phyloP scores from a whole-genome alignment of 495 filamentous ascomycete genomes.

The Penicillium subrubescens region DNA sequence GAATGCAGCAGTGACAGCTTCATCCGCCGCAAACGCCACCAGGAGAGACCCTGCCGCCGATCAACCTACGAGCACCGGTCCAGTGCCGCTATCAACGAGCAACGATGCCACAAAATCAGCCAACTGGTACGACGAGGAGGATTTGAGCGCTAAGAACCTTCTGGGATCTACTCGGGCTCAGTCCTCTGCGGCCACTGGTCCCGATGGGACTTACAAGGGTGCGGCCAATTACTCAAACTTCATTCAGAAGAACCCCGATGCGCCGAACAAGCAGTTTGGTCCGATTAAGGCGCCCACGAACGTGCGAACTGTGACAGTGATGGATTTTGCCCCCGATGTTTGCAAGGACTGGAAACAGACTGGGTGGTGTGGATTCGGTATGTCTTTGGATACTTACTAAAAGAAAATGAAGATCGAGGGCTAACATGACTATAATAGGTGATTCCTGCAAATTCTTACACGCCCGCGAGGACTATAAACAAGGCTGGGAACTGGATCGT shows the following conservation, averaged over 20 bases:
- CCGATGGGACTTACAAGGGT: slow-evolving; percentile 78
- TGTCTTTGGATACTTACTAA: slow-evolving; percentile 57
- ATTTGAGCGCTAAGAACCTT: slow-evolving; percentile 59
- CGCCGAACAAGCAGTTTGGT: slow-evolving; percentile 69
- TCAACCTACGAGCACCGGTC: slow-evolving; percentile 56
- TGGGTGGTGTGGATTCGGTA: slow-evolving; percentile 44
- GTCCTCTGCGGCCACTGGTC: slow-evolving; percentile 27
- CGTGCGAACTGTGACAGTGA: slow-evolving; percentile 86
- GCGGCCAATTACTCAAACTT: slow-evolving; percentile 70
- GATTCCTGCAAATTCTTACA: slow-evolving; percentile 88
- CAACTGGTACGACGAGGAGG: slow-evolving; percentile 82
- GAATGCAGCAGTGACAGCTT: slow-evolving; percentile 61
- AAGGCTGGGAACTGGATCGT: slow-evolving; percentile 91
- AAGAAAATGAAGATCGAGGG: background rate
- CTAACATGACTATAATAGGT: slow-evolving; percentile 28
- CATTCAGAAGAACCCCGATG: slow-evolving; percentile 82
- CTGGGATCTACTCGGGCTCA: slow-evolving; percentile 61
- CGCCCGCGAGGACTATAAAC: slow-evolving; percentile 82
- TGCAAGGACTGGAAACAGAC: slow-evolving; percentile 96
- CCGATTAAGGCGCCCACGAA: slow-evolving; percentile 90
- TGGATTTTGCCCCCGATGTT: slow-evolving; percentile 89
- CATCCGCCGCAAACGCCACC: slow-evolving; percentile 44
- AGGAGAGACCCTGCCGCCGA: slow-evolving; percentile 50
- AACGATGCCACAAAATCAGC: slow-evolving; percentile 91
- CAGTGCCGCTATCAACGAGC: slow-evolving; percentile 57